These are phyloP conservation scores for Xylaria intraflava DNA, from an alignment of 495 filamentous ascomycete genomes.

Conservation along the genomic window DNA sequence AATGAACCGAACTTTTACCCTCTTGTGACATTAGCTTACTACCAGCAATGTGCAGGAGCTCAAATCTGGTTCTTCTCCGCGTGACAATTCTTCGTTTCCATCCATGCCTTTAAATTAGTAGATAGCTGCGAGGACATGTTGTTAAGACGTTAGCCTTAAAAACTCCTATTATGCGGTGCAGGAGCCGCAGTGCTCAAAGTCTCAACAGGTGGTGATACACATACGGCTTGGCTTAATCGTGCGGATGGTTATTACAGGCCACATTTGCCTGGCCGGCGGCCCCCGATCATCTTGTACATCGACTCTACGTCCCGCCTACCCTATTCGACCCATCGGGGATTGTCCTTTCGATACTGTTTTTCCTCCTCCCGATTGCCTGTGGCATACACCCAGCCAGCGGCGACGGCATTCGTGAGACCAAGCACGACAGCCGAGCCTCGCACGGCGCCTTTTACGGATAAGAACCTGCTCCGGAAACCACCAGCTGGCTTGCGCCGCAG, in stretches of 20 bases:
- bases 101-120: too few relatives aligned
- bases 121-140: too few relatives aligned
- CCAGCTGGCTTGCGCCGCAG: constrained; percentile 52
- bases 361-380: constrained; percentile 51
- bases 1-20: neutral
- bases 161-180: neutral
- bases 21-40: neutral
- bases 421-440: constrained; percentile 66
- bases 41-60: too few relatives aligned
- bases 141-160: neutral
- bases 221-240: too few relatives aligned
- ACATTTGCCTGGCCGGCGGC: neutral
- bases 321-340: constrained; percentile 42
- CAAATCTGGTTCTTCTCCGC: too few relatives aligned
- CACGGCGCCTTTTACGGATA: constrained; percentile 61
- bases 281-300: neutral
- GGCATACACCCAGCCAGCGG: constrained; percentile 65
- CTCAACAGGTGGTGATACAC: neutral
- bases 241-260: constrained; percentile 1
- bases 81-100: too few relatives aligned
- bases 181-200: neutral
- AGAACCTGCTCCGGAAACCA: constrained; percentile 54
- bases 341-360: constrained; percentile 33
- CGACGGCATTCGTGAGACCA: constrained; percentile 60
- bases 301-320: neutral